phyloP scores from a whole-genome alignment of 2,329 filamentous ascomycete genomes.

The Stagonosporopsis rhizophila region DNA sequence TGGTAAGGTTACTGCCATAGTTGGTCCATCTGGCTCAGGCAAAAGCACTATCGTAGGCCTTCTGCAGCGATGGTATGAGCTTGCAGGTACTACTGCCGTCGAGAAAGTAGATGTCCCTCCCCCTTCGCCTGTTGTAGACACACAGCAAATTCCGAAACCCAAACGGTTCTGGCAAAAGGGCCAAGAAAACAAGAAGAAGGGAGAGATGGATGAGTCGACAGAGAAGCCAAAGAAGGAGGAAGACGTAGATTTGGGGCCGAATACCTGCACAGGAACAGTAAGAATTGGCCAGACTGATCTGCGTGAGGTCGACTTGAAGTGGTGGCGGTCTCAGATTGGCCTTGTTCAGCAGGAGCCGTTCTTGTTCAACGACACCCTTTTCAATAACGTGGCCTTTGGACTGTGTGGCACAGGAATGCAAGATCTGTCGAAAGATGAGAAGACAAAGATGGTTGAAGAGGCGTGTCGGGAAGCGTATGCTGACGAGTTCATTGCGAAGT shows the following conservation, averaged over 20 bases:
- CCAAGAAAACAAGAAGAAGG: conserved; percentile 1
- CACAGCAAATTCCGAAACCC: conserved; percentile 18
- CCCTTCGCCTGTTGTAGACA: background rate
- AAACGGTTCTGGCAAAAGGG: conserved; percentile 22
- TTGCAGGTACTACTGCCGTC: conserved; percentile 44
- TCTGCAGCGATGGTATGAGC: conserved; percentile 74
- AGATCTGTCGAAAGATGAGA: conserved; percentile 61
- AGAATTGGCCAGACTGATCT: conserved; percentile 39
- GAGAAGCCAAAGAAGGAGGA: conserved; percentile 22
- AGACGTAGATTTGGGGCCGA: conserved; percentile 32
- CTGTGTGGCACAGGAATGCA: conserved; percentile 56
- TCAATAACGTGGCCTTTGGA: conserved; percentile 50
- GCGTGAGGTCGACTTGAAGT: conserved; percentile 47
- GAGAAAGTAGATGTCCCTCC: conserved; percentile 9
- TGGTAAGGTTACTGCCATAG: conserved; percentile 75
- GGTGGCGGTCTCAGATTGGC: conserved; percentile 57
- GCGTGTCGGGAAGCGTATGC: conserved; percentile 50
- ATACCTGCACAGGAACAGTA: conserved; percentile 45
- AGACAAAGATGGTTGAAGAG: conserved; percentile 60
- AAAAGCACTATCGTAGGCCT: conserved; percentile 78
- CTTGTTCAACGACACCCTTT: conserved; percentile 51
- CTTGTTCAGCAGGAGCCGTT: conserved; percentile 53
- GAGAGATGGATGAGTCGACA: background rate
- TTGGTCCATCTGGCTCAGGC: conserved; percentile 74
- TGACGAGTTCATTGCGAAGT: conserved; percentile 47